Evolutionary conservation across 2,329 filamentous ascomycete species (phyloP).

Genomic region (Xylariaceae sp.): DNA sequence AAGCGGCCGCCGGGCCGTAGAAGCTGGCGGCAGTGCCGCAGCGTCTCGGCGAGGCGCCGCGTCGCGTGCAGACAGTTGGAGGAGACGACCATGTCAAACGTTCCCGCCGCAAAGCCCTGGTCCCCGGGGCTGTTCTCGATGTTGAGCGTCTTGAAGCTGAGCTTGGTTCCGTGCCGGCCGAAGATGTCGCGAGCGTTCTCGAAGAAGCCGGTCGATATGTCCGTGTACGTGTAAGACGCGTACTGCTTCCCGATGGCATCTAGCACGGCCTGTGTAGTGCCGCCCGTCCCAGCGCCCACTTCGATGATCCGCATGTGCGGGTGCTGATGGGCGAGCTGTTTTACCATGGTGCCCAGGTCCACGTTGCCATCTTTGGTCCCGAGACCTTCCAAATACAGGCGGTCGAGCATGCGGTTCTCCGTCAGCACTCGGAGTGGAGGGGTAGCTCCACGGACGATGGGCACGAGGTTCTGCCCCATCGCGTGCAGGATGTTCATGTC

Average conservation of each 20-base stretch:
- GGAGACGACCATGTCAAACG: not conserved
- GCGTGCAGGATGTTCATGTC: too few relatives aligned
- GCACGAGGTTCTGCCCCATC: too few relatives aligned
- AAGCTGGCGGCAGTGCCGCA: not conserved
- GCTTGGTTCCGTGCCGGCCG: too few relatives aligned
- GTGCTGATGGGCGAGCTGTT: too few relatives aligned
- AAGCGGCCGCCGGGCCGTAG: not conserved
- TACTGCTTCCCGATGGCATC: not conserved
- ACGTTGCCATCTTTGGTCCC: too few relatives aligned
- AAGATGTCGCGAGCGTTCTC: not conserved
- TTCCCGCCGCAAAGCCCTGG: not conserved
- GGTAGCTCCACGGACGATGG: too few relatives aligned
- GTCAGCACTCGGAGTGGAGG: too few relatives aligned
- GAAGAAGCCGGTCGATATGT: not conserved
- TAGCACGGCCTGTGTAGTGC: not conserved
- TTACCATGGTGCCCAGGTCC: too few relatives aligned
- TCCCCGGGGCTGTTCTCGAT: not conserved
- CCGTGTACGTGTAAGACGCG: not conserved
- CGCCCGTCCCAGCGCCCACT: not conserved
- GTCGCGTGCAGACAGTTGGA: not conserved
- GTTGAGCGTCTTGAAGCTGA: not conserved
- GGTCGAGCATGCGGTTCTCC: too few relatives aligned
- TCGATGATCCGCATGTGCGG: too few relatives aligned
- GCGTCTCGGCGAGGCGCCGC: not conserved
- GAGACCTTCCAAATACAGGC: too few relatives aligned